Conservation (phyloP, 345 rosid genomes). For the Brassica juncea region DNA sequence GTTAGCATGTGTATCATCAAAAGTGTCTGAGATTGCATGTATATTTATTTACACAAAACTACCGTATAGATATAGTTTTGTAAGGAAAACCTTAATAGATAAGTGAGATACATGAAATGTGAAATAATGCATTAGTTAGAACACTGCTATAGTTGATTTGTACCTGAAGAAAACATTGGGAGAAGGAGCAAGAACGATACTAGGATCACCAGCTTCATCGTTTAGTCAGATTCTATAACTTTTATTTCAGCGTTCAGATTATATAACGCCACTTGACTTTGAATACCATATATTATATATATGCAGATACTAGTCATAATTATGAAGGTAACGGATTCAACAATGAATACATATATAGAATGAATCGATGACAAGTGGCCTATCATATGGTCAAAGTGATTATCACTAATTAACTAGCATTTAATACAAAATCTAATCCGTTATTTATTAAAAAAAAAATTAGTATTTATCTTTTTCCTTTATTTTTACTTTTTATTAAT, state of each 20-base stretch:
- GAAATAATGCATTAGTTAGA: constrained; percentile 1
- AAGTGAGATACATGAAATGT: neutral
- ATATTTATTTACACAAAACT: neutral
- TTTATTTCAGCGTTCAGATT: neutral
- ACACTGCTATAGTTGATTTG: neutral
- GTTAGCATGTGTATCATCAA: neutral
- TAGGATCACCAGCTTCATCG: constrained; percentile 30
- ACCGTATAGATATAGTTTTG: neutral
- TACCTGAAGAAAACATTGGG: constrained; percentile 32
- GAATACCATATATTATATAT: neutral
- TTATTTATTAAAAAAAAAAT: neutral
- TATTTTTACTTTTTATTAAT: neutral
- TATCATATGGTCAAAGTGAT: constrained; percentile 1
- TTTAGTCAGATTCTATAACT: neutral
- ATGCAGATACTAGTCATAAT: neutral
- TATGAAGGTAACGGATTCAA: neutral
- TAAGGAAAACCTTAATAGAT: neutral
- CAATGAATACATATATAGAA: neutral
- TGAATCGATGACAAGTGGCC: neutral
- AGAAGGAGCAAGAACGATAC: constrained; percentile 30
- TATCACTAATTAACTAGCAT: neutral
- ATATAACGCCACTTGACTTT: neutral
- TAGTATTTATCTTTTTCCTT: neutral
- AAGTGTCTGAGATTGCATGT: neutral
- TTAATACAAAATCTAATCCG: neutral